These are phyloP conservation scores for Verticillium alfalfae DNA, from an alignment of 2,329 filamentous ascomycete species.

Conservation along the genomic window DNA sequence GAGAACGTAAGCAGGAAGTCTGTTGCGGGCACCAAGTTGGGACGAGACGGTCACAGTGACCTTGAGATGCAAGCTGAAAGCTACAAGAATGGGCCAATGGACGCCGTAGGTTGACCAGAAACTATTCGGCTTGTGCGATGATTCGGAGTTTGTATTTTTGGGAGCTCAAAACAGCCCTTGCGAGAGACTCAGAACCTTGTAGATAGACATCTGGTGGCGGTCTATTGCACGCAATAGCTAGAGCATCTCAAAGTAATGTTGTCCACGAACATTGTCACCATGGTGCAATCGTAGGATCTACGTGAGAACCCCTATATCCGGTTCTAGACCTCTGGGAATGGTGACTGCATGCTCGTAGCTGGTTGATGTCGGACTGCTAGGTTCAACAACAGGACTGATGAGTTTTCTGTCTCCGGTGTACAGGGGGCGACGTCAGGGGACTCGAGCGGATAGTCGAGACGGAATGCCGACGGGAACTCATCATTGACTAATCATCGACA, in stretches of 20 bases:
- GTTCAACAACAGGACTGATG: too few relatives aligned
- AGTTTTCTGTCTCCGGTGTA: too few relatives aligned
- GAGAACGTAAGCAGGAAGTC: neutral
- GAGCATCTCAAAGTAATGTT: neutral
- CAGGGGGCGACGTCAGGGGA: too few relatives aligned
- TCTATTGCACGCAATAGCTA: neutral
- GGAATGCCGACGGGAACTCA: too few relatives aligned
- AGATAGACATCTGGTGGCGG: conserved; percentile 5
- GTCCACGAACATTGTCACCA: neutral
- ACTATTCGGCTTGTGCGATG: neutral
- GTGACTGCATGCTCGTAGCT: too few relatives aligned
- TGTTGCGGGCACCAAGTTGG: too few relatives aligned
- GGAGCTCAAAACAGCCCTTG: neutral
- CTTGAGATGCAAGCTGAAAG: neutral
- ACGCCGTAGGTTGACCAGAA: neutral
- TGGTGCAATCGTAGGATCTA: neutral
- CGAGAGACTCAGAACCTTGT: neutral
- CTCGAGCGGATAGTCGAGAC: too few relatives aligned
- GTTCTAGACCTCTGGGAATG: too few relatives aligned
- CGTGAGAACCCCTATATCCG: too few relatives aligned
- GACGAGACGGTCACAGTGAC: neutral
- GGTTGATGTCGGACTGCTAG: too few relatives aligned
- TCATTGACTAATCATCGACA: too few relatives aligned
- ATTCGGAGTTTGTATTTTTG: neutral
- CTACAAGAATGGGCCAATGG: neutral